Base-by-base conservation (phyloP, 306 rosid genomes). In the Adenanthera pavonina region DNA sequence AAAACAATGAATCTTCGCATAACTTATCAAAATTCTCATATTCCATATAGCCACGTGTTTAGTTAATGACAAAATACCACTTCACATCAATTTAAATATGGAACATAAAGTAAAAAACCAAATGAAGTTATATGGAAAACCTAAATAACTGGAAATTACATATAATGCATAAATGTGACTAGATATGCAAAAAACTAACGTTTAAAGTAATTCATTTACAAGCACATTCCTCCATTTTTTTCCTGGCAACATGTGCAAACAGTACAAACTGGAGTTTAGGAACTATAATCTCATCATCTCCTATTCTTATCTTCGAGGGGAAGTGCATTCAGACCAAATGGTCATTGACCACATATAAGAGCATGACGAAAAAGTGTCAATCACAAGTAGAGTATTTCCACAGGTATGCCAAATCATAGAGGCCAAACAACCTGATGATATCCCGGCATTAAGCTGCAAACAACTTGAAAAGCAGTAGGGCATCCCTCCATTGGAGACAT, bases 401-500 rank as follows among this genome's bases (percentile, higher is more conserved):
- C 54, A 49, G 65, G 75, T 78, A 68, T 2, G 30, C 40, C 11
- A 79, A 59, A 85, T 60, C 72, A 84, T 6, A 74, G 54, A 72
- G 67, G 78, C 43, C 81, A 64, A 75, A 78, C 57, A 86, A 94
- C 98, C 98, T 94, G 94, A 62, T 94, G 95, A 79, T 83, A 83
- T 67, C 98, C 98, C 19, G 98, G 97, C 60, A 86, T 85, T 48
- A 94, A 83, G 88, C 84, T 88, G 85, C 95, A 94, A 85, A 89
- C 76, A 84, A 89, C 98, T 86, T 94, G 98, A 89, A 94, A 92
- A 15, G 88, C 89, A 38, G 91, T 77, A 68, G 94, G 92, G 75
- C 82, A 83, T 48, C 98, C 98, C 81, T 94, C 98, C 87, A 90
- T 80, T 36, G 89, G 95, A 79, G 92, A 82, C 97, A 94, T 92